Evolutionary conservation across 2,329 filamentous ascomycete genomes (phyloP).

Genomic region (Emmonsiellopsis sp.): DNA sequence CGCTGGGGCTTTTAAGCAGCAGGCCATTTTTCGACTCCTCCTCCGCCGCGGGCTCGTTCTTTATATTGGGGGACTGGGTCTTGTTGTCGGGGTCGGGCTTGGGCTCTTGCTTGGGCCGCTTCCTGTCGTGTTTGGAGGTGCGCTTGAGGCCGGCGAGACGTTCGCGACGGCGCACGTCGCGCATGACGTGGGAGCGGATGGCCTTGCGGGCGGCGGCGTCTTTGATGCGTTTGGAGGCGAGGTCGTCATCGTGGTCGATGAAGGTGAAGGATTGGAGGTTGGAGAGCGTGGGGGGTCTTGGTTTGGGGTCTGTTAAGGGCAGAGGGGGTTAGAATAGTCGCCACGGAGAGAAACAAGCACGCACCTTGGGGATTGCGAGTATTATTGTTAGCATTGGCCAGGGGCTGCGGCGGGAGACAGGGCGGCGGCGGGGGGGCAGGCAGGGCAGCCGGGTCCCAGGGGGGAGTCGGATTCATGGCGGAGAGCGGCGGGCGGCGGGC

Average conservation of each 20-base stretch:
- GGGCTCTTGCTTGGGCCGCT: not conserved
- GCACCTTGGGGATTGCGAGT: no score
- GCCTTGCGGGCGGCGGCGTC: slow-evolving; percentile 30
- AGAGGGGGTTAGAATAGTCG: not conserved
- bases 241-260: slow-evolving; percentile 33
- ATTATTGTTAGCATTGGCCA: no score
- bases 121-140: slow-evolving; percentile 21
- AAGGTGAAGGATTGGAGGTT: slow-evolving; percentile 31
- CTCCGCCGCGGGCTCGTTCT: not conserved
- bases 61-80: not conserved
- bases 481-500: no score
- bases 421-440: no score
- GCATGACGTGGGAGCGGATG: slow-evolving; percentile 37
- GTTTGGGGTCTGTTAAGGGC: slow-evolving; percentile 7
- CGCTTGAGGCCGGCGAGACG: slow-evolving; percentile 30
- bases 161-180: slow-evolving; percentile 33
- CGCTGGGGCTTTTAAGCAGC: not conserved
- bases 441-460: no score
- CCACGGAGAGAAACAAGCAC: no score
- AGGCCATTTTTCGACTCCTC: not conserved
- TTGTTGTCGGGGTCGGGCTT: not conserved
- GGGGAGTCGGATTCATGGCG: no score
- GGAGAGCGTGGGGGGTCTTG: slow-evolving; percentile 14
- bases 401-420: no score
- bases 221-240: slow-evolving; percentile 30